A percentile compares a stretch with the other conserved stretches of the same genome.
Evolutionary conservation across 2,329 filamentous ascomycete species (phyloP).

Genomic region (Tolypocladium endophyticum): DNA sequence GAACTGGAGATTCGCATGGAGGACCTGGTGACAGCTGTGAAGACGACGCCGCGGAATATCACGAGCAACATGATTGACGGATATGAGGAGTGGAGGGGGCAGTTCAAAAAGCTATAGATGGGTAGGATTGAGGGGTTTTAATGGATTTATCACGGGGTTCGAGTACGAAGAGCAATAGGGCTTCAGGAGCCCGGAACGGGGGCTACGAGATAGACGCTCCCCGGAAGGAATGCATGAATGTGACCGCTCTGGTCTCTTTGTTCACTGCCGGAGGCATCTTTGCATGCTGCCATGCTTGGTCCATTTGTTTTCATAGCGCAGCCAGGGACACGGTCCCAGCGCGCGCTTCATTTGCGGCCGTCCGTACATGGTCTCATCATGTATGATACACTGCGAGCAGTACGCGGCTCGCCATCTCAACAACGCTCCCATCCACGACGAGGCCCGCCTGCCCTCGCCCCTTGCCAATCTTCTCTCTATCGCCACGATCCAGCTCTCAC

Average conservation of each 20-base stretch:
- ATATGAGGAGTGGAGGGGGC: constrained; percentile 45
- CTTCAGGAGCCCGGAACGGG: neutral
- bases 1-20: constrained; percentile 26
- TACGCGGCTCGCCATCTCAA: neutral
- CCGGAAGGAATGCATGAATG: neutral
- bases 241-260: too few species aligned
- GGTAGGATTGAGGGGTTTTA: neutral
- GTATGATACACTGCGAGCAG: constrained; percentile 5
- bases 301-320: neutral
- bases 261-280: neutral
- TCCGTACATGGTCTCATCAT: neutral
- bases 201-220: neutral
- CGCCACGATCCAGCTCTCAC: neutral
- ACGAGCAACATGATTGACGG: constrained; percentile 45
- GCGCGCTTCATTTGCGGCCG: neutral
- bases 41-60: constrained; percentile 43
- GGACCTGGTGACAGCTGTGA: constrained; percentile 33
- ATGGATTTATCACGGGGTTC: neutral
- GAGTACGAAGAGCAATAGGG: neutral
- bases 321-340: neutral
- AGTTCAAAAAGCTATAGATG: constrained; percentile 19
- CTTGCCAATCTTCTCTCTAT: neutral
- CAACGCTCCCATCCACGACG: neutral
- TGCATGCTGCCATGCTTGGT: neutral
- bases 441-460: neutral